Conservation (phyloP, 73 alveolate genomes). For the Halteria grandinella region DNA sequence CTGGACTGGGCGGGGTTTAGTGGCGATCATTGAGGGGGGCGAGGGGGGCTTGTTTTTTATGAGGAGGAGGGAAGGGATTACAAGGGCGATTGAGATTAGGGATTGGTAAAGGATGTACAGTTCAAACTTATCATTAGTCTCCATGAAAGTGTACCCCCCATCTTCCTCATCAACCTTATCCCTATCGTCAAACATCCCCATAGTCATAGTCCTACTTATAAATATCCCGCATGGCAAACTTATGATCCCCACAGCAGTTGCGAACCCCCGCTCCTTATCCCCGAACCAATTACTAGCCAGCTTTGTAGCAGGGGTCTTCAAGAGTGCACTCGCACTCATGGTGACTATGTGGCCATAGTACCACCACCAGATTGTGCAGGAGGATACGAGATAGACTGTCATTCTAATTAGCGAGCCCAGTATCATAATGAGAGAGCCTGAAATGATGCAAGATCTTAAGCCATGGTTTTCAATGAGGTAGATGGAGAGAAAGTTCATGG, state of each 20-base stretch:
- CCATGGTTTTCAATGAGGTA: too few relatives aligned
- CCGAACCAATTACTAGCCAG: slow-evolving; percentile 73
- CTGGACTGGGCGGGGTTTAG: background rate
- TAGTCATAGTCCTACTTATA: slow-evolving; percentile 72
- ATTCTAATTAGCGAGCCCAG: too few relatives aligned
- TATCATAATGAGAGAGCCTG: too few relatives aligned
- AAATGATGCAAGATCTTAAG: too few relatives aligned
- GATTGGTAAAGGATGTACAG: slow-evolving; percentile 70
- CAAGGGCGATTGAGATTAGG: slow-evolving; percentile 55
- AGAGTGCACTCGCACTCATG: too few relatives aligned
- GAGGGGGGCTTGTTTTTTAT: slow-evolving; percentile 78
- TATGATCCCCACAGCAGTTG: slow-evolving; percentile 58
- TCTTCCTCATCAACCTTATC: background rate
- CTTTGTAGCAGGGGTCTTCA: slow-evolving; percentile 53
- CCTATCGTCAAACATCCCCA: slow-evolving; percentile 52
- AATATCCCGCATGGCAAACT: slow-evolving; percentile 70
- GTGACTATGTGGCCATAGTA: too few relatives aligned
- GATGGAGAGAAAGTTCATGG: too few relatives aligned
- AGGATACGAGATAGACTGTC: too few relatives aligned
- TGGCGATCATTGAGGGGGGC: slow-evolving; percentile 70
- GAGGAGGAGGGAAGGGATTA: slow-evolving; percentile 57
- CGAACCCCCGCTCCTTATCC: slow-evolving; percentile 55
- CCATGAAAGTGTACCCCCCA: too few relatives aligned
- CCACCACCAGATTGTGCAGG: too few relatives aligned
- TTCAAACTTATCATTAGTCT: slow-evolving; percentile 48